phyloP scores from a whole-genome alignment of 176 grass and related monocot genomes.

The Poa annua region DNA sequence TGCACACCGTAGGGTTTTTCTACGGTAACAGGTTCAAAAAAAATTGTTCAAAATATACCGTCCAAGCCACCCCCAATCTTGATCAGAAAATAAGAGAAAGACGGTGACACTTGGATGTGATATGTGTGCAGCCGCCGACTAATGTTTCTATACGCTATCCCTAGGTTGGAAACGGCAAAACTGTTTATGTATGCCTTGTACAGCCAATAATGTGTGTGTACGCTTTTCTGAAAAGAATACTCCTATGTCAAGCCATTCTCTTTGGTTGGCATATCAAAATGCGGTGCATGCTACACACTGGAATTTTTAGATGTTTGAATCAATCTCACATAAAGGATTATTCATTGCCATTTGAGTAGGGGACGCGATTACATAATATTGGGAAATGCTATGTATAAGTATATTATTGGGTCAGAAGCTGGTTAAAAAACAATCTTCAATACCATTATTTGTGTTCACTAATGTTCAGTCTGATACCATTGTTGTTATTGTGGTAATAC shows the following conservation, averaged over 20 bases:
- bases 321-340: constrained; percentile 3
- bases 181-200: neutral
- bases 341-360: neutral
- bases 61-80: neutral
- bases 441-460: neutral
- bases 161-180: neutral
- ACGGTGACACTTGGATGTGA: constrained; percentile 25
- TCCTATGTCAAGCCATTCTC: neutral
- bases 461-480: no score
- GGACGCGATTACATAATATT: neutral
- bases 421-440: neutral
- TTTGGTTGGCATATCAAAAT: neutral
- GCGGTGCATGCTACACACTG: neutral
- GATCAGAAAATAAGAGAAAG: neutral
- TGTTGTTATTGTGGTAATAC: no score
- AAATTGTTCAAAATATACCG: no score
- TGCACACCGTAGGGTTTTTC: no score
- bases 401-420: neutral
- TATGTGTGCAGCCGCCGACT: neutral
- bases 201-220: neutral
- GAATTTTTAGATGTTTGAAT: neutral
- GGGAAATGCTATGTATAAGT: neutral
- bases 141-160: constrained; percentile 4
- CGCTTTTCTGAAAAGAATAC: neutral
- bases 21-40: no score